Conservation (phyloP, 73 alveolate species). For the Tetrahymena borealis region DNA sequence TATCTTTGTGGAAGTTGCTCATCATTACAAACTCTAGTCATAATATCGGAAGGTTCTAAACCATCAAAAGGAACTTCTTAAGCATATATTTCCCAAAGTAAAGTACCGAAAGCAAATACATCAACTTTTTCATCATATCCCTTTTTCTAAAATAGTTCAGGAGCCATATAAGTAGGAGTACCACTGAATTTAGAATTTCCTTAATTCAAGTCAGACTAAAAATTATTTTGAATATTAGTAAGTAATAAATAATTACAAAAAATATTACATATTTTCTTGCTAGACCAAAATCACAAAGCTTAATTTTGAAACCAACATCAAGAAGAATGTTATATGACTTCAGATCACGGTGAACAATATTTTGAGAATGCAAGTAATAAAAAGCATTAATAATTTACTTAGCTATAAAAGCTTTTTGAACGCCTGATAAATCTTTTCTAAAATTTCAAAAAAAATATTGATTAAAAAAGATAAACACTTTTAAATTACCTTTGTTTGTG, state of each 20-base stretch:
- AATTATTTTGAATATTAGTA: not conserved
- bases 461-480: too few species aligned
- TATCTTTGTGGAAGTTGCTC: conserved; percentile 37
- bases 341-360: conserved; percentile 97
- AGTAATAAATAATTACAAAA: not conserved
- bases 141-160: conserved; percentile 90
- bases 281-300: conserved; percentile 96
- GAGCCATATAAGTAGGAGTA: conserved; percentile 99
- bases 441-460: not conserved
- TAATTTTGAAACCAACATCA: conserved; percentile 67
- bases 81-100: conserved; percentile 94
- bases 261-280: conserved; percentile 70
- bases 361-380: conserved; percentile 78
- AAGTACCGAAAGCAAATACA: conserved; percentile 96
- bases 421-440: conserved; percentile 57
- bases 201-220: conserved; percentile 76
- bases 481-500: conserved; percentile 63
- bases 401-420: conserved; percentile 66
- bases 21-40: conserved; percentile 69
- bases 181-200: conserved; percentile 97
- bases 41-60: conserved; percentile 85
- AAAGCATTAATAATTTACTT: conserved; percentile 70
- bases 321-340: conserved; percentile 88
- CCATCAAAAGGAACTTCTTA: conserved; percentile 97
- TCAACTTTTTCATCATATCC: conserved; percentile 92